Evolutionary conservation across 1,284 basidiomycete genomes (phyloP), one percentile per base, ranked within the genome.

Genomic region (Phlebopus sp.): DNA sequence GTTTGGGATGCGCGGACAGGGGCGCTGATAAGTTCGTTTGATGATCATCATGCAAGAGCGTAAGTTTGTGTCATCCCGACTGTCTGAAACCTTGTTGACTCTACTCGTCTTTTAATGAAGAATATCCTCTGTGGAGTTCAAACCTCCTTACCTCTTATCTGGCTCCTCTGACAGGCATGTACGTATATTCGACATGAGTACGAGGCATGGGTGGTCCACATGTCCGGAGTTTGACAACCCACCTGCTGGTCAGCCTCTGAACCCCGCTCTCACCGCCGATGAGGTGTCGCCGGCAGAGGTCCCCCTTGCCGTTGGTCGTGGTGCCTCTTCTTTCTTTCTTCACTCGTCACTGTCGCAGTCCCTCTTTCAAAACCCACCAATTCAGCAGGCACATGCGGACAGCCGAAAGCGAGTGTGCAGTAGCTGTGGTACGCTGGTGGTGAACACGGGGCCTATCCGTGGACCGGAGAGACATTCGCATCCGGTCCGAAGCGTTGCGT

Each of bases 91-190:
- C 27, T 2, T 25, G 38, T 19, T 25, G 27, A 18, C 3, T 3
- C 6, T 11, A 36, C 41, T 54, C 4, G 60, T 49, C 5, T 46
- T 43, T 42, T 51, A 41, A 46, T 65, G 47, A 46, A 90, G 86
- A 10, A 88, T 92, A 54, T 88, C 86, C 10, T 82, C 86, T 2
- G 85, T 90, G 45, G 86, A 89, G 60, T 79, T 86, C 56, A 72
- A 72, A 49, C 77, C 76, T 11, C 86, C 86, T 1, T 77, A 75
- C 55, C 75, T 90, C 31, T 72, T 92, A 17, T 88, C 90, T 2
- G 91, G 91, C 14, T 90, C 87, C n/a, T 91, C 89, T 5, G 91
- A 93, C 69, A 85, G 80, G 55, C 86, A 89, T 56, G 75, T 93
- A 50, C 78, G 87, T 3, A 69, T 88, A 27, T 75, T 86, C 56